Evolutionary conservation across 768 basidiomycete genomes (phyloP).

Genomic region (Russula earlei): DNA sequence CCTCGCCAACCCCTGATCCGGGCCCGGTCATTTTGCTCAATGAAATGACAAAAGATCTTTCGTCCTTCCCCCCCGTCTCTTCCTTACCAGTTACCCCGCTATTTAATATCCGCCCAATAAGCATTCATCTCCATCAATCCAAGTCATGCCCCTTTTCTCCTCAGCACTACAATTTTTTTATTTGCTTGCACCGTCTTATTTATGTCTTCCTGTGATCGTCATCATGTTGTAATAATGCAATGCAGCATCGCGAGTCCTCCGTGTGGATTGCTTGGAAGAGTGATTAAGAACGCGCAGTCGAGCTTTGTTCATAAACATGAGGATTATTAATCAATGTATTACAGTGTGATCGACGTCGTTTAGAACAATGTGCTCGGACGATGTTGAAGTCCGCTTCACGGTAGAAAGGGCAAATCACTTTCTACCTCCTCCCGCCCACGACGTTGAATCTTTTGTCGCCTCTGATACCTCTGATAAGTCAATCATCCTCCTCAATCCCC

Average conservation of each 20-base stretch:
- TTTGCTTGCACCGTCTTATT: not conserved
- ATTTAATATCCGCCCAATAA: no score
- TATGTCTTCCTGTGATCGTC: not conserved
- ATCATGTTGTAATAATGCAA: constrained; percentile 2
- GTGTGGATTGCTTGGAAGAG: no score
- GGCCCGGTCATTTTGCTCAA: not conserved
- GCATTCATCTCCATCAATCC: not conserved
- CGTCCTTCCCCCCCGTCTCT: not conserved
- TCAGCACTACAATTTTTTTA: not conserved
- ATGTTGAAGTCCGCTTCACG: constrained; percentile 20
- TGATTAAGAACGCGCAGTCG: not conserved
- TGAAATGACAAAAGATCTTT: no score
- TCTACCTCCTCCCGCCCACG: not conserved
- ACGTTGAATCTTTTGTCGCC: constrained; percentile 23
- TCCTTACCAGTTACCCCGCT: not conserved
- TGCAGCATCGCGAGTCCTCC: no score
- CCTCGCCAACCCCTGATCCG: no score
- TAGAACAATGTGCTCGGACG: no score
- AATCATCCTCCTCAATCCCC: constrained; percentile 50
- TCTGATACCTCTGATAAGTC: no score
- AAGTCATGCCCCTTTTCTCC: not conserved
- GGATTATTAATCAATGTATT: no score
- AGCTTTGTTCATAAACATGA: no score
- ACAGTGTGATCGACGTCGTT: no score
- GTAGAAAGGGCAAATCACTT: not conserved